These are phyloP conservation scores for Cucumis cinereus DNA, from an alignment of 306 rosid species.

Conservation along the genomic window DNA sequence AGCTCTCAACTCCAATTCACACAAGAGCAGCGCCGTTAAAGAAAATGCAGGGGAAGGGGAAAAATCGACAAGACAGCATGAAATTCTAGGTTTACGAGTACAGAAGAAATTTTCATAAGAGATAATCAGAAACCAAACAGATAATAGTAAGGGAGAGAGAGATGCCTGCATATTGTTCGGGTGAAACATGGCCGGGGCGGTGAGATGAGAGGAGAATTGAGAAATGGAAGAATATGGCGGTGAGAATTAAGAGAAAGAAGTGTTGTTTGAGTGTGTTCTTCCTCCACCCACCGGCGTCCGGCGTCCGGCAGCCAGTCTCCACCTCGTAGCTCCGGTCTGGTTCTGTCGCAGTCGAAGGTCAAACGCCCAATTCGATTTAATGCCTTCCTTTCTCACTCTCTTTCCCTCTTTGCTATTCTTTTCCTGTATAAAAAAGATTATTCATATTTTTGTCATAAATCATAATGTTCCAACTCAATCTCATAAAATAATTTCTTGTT, in stretches of 20 bases:
- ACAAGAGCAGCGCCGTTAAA: too few relatives aligned
- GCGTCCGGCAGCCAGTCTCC: not conserved
- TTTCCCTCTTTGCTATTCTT: not conserved
- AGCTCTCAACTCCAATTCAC: not conserved
- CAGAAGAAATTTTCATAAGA: not conserved
- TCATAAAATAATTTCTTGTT: too few relatives aligned
- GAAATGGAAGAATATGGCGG: not conserved
- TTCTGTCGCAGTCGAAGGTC: not conserved
- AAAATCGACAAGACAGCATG: too few relatives aligned
- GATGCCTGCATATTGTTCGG: conserved; percentile 3
- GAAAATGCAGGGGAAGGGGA: too few relatives aligned
- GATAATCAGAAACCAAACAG: not conserved
- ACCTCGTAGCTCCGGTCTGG: not conserved
- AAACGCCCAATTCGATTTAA: not conserved
- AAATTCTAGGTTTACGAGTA: not conserved
- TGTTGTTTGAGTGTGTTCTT: not conserved
- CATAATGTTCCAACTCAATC: too few relatives aligned
- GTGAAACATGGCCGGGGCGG: not conserved
- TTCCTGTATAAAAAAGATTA: too few relatives aligned
- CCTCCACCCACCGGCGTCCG: not conserved
- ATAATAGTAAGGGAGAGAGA: not conserved
- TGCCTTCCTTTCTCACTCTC: not conserved
- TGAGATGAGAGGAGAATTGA: not conserved
- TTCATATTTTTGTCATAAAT: too few relatives aligned
- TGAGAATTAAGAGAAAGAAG: not conserved